phyloP scores from a whole-genome alignment of 768 basidiomycete genomes.

The Pilatotrama ljubarskyi region DNA sequence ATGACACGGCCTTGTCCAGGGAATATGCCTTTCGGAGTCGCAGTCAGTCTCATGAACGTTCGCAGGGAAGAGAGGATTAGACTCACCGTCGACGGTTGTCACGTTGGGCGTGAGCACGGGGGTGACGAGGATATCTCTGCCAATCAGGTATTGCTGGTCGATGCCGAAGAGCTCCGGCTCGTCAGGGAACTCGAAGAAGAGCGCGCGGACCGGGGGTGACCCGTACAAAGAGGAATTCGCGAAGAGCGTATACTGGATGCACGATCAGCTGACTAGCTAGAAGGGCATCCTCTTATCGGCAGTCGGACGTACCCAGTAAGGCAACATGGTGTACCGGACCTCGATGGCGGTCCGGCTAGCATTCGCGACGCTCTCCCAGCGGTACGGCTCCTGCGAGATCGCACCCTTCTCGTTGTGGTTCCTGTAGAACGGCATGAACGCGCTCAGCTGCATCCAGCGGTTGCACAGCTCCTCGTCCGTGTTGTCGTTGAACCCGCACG shows the following conservation, averaged over 20 bases:
- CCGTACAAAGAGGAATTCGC: constrained; percentile 63
- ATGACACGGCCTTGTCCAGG: constrained; percentile 57
- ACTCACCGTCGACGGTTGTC: constrained; percentile 60
- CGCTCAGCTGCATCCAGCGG: constrained; percentile 83
- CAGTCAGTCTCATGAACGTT: not conserved
- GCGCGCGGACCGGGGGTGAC: constrained; percentile 69
- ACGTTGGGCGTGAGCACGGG: constrained; percentile 71
- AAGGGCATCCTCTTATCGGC: not conserved
- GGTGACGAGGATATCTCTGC: constrained; percentile 69
- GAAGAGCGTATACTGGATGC: constrained; percentile 66
- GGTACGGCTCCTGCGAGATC: constrained; percentile 73
- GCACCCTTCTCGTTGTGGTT: constrained; percentile 72
- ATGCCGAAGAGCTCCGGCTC: constrained; percentile 62
- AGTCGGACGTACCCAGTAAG: constrained; percentile 64
- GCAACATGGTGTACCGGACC: constrained; percentile 67
- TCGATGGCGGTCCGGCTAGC: constrained; percentile 70
- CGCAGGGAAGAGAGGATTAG: not conserved
- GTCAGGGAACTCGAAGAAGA: constrained; percentile 78
- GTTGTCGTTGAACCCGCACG: constrained; percentile 67
- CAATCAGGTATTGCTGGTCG: constrained; percentile 72
- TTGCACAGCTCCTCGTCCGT: constrained; percentile 80
- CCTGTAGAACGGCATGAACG: constrained; percentile 79
- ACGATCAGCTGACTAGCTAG: not conserved
- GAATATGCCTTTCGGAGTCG: constrained; percentile 53
- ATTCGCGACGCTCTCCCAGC: constrained; percentile 77